phyloP scores from a whole-genome alignment of 495 filamentous ascomycete species.

The Neurospora sp. region DNA sequence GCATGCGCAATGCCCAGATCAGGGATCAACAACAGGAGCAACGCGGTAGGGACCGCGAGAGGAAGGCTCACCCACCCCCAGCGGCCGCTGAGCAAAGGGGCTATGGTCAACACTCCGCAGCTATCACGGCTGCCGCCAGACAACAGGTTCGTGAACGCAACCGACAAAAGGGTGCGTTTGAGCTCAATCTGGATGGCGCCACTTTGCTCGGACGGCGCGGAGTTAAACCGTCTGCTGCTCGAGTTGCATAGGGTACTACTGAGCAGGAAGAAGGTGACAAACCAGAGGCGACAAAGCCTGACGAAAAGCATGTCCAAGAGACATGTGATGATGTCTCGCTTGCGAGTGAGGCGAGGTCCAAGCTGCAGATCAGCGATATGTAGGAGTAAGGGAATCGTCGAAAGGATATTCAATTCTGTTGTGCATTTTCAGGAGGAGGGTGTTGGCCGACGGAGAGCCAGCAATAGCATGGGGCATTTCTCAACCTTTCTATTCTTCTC shows the following conservation, averaged over 20 bases:
- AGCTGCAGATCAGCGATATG: neutral
- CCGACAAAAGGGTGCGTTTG: slow-evolving; percentile 63
- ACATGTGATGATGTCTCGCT: neutral
- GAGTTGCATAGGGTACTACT: slow-evolving; percentile 24
- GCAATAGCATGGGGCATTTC: neutral
- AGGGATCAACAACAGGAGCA: slow-evolving; percentile 41
- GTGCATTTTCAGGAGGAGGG: neutral
- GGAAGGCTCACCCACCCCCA: slow-evolving; percentile 23
- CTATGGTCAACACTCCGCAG: slow-evolving; percentile 72
- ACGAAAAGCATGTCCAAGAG: neutral
- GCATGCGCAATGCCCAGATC: slow-evolving; percentile 73
- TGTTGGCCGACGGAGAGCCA: neutral
- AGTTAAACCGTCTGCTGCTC: slow-evolving; percentile 34
- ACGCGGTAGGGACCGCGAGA: slow-evolving; percentile 34
- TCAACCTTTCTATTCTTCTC: neutral
- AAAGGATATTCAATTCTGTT: neutral
- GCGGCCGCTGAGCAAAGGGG: slow-evolving; percentile 48
- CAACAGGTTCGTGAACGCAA: slow-evolving; percentile 53
- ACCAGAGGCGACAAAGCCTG: neutral
- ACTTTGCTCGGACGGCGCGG: slow-evolving; percentile 75
- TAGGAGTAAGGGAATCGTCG: neutral
- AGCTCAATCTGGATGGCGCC: slow-evolving; percentile 81
- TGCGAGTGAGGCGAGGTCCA: neutral
- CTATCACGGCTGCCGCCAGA: slow-evolving; percentile 69
- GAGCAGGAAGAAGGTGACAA: neutral